A percentile compares a stretch with the other conserved stretches of the same genome.
Conservation (phyloP, 2,329 filamentous ascomycete genomes). For the Diaporthe citriasiana region DNA sequence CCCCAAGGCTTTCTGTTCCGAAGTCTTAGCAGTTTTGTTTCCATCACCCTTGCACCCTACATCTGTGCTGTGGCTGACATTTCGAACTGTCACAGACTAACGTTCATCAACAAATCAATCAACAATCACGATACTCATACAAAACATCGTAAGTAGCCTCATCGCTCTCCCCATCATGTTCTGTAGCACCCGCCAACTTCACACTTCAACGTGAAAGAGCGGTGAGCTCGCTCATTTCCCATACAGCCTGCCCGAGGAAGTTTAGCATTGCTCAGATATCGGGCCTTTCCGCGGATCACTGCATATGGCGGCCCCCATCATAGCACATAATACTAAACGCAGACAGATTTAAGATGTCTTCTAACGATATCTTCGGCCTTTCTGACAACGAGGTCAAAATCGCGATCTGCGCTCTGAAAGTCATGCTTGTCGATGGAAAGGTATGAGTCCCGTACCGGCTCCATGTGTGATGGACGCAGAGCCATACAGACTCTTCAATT, state of each 20-base stretch:
- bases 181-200: background rate
- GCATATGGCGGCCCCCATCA: no score
- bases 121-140: background rate
- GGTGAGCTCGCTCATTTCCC: background rate
- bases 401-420: conserved; percentile 14
- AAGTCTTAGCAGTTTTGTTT: no score
- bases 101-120: background rate
- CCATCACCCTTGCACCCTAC: background rate
- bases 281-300: background rate
- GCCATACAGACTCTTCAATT: background rate
- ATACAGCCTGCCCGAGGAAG: background rate
- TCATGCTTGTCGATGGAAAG: conserved; percentile 14
- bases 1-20: background rate
- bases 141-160: conserved; percentile 1
- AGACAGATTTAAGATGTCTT: conserved; percentile 11
- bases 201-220: background rate
- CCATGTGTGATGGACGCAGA: background rate
- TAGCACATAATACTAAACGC: background rate
- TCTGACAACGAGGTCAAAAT: conserved; percentile 3
- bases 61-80: background rate
- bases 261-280: no score
- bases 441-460: background rate
- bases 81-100: background rate
- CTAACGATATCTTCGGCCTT: background rate
- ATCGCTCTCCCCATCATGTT: background rate